phyloP scores from a whole-genome alignment of 1,284 basidiomycete genomes.

The Singerocomus inundabilis region DNA sequence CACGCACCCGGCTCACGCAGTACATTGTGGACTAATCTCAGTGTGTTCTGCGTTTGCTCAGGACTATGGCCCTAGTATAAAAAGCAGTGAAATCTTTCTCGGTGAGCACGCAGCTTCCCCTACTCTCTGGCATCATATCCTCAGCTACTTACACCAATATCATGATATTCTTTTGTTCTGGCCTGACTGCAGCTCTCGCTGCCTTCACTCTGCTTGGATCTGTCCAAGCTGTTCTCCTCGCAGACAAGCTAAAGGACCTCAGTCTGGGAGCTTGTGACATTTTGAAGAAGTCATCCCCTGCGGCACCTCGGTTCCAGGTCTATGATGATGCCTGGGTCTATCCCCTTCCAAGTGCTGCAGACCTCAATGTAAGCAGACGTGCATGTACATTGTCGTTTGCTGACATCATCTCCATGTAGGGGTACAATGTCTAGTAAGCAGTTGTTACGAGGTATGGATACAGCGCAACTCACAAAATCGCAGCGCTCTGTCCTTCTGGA shows the following conservation, averaged over 20 bases:
- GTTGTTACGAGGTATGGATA: background rate
- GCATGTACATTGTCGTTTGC: conserved; percentile 23
- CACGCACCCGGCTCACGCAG: background rate
- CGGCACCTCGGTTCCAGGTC: conserved; percentile 42
- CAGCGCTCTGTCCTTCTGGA: conserved; percentile 45
- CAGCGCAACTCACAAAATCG: background rate
- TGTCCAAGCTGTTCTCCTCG: conserved; percentile 3
- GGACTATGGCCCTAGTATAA: background rate
- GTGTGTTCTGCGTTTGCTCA: background rate
- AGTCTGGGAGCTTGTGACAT: conserved; percentile 9
- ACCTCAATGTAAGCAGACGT: conserved; percentile 20
- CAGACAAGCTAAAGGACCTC: conserved; percentile 8
- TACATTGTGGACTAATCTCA: background rate
- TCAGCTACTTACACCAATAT: background rate
- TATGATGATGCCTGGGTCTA: conserved; percentile 43
- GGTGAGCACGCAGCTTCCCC: background rate
- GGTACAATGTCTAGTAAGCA: conserved; percentile 48
- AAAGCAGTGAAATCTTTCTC: background rate
- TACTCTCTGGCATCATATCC: background rate
- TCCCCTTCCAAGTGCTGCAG: conserved; percentile 28
- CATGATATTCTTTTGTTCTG: conserved; percentile 4
- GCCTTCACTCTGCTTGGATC: background rate
- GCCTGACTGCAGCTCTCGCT: background rate
- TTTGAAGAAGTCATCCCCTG: conserved; percentile 14
- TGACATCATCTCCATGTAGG: conserved; percentile 25